Base-by-base conservation (phyloP, 495 filamentous ascomycete species). In the Chaetomidium leptoderma region DNA sequence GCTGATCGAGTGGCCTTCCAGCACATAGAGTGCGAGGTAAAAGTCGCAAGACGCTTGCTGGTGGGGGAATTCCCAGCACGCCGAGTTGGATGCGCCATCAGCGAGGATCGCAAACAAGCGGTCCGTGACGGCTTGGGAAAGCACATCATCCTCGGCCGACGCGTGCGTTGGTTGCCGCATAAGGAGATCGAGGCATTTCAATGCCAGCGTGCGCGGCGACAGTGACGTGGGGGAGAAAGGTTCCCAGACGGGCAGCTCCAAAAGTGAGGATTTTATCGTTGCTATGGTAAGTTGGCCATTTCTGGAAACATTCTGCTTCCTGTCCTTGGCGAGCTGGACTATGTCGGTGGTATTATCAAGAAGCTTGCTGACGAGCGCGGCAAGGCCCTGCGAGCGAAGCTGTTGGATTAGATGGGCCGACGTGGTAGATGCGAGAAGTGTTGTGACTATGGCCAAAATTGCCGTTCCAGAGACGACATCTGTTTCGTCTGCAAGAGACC, bases 241-340 rank as follows among this genome's bases (percentile, higher is more conserved):
- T 26, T 74, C 71, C 84, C 84, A 91, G 23, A 84, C 68, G 4
- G 74, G 67, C n/a, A 80, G 73, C 48, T 77, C 69, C 33, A 75
- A 66, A 14, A 85, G 63, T 19, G 74, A 66, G 29, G 66, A 65
- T 45, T 79, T 77, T 51, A 90, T 74, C 3, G 77, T 72, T 17
- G 64, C 58, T n/a, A 90, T 58, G 3, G 81, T 67, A 9, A 60
- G 72, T 56, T 84, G 85, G 17, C 76, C 77, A 11, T 80, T 71
- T 65, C 80, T 87, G 4, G 89, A 86, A 66, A 90, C 74, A 59
- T 91, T 92, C n/a, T 70, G 78, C 59, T 80, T 81, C 24, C 86
- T 77, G 19, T 88, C 83, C 64, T 80, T 84, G 3, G 78, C 77
- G 23, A 87, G 66, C 11, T 69, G 56, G 30, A 63, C 65, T 24